phyloP scores from a whole-genome alignment of 1,284 basidiomycete species.

The Fistulina hepatica region DNA sequence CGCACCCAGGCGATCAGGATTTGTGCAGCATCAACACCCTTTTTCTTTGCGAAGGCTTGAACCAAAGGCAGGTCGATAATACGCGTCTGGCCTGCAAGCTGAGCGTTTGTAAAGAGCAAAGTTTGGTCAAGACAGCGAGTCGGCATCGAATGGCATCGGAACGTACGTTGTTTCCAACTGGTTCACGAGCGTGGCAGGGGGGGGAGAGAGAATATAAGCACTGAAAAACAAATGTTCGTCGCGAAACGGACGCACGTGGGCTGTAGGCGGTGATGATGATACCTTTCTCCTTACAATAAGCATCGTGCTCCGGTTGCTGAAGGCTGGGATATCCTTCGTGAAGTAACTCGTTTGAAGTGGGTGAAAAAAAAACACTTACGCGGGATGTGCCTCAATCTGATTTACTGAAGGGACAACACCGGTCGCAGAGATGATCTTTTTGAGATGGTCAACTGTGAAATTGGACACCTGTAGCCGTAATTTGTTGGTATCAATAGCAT shows the following conservation, averaged over 20 bases:
- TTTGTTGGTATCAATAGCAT: conserved; percentile 5
- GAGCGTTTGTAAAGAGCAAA: not conserved
- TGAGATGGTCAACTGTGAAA: conserved; percentile 6
- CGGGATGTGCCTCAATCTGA: conserved; percentile 8
- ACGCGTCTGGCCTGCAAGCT: conserved; percentile 4
- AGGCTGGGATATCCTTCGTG: not conserved
- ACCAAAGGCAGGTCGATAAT: conserved; percentile 3
- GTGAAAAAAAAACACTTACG: conserved; percentile 5
- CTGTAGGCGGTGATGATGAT: conserved; percentile 9
- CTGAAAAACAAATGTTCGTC: no score
- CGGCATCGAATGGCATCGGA: not conserved
- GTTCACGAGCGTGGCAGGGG: no score
- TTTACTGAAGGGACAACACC: conserved; percentile 7
- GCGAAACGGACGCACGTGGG: conserved; percentile 5
- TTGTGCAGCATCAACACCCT: conserved; percentile 35
- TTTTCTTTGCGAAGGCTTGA: conserved; percentile 17
- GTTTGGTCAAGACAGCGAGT: not conserved
- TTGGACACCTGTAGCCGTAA: conserved; percentile 8
- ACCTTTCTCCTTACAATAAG: conserved; percentile 7
- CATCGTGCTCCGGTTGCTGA: conserved; percentile 4
- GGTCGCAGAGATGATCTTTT: conserved; percentile 2
- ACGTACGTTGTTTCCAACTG: no score
- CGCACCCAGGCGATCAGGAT: conserved; percentile 40
- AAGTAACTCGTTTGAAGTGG: conserved; percentile 5
- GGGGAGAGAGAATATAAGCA: no score